phyloP scores from a whole-genome alignment of 768 basidiomycete genomes.

The Strobilomyces dryophilus region DNA sequence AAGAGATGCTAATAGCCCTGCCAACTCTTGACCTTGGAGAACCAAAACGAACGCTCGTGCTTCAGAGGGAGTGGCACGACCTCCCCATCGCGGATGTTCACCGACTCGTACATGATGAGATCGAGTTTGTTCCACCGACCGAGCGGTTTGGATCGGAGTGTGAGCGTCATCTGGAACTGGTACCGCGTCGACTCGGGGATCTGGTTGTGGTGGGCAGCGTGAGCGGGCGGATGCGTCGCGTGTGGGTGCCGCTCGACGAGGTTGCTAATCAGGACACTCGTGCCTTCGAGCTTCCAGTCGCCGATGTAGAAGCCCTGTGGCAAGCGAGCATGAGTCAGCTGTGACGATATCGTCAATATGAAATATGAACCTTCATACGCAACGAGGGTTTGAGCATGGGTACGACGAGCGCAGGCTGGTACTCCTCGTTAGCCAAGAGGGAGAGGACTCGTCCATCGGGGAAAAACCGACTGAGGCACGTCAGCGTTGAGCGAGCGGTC shows the following conservation, averaged over 20 bases:
- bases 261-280: slow-evolving; percentile 55
- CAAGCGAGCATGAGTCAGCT: neutral
- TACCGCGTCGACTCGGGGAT: slow-evolving; percentile 41
- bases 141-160: slow-evolving; percentile 64
- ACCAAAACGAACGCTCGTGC: slow-evolving; percentile 90
- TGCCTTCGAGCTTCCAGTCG: slow-evolving; percentile 65
- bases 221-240: neutral
- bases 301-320: slow-evolving; percentile 70
- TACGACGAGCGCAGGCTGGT: slow-evolving; percentile 65
- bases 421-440: slow-evolving; percentile 77
- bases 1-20: slow-evolving; percentile 17
- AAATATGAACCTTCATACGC: slow-evolving; percentile 60
- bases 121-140: slow-evolving; percentile 85
- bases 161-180: slow-evolving; percentile 69
- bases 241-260: slow-evolving; percentile 46
- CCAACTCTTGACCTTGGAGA: slow-evolving; percentile 84
- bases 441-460: slow-evolving; percentile 85
- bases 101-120: slow-evolving; percentile 66
- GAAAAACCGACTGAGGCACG: slow-evolving; percentile 66
- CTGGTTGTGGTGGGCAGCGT: slow-evolving; percentile 8
- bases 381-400: slow-evolving; percentile 71
- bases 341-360: neutral
- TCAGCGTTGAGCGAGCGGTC: slow-evolving; percentile 1
- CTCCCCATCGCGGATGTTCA: slow-evolving; percentile 75
- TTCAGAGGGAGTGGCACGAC: slow-evolving; percentile 64